Conservation (phyloP, 129 eudicot species). For the Oenanthe sinensis region DNA sequence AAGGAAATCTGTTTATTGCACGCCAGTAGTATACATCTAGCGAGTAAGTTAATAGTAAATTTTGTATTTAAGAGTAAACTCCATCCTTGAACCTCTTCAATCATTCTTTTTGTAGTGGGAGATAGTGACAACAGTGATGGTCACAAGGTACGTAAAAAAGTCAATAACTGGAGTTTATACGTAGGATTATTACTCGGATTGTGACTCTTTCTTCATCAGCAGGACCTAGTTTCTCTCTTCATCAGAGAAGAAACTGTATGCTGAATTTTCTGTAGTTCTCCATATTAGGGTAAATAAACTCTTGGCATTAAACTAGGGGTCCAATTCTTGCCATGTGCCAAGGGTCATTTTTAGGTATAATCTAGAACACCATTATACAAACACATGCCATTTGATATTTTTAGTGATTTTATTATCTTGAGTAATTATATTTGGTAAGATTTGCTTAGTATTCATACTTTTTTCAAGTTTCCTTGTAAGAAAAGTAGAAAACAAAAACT, state of each 20-base stretch:
- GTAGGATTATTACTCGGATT: not conserved
- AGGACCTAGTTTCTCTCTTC: not conserved
- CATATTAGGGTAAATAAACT: not conserved
- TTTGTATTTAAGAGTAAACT: not conserved
- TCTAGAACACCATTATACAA: not conserved
- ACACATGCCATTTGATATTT: not conserved
- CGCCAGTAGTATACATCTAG: not conserved
- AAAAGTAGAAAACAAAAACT: not conserved
- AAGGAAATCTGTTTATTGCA: not conserved
- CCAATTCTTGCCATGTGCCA: not conserved
- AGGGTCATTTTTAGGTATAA: not conserved
- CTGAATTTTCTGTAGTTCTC: not conserved
- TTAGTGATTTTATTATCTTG: not conserved
- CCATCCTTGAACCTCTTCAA: not conserved
- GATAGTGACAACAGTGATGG: not conserved
- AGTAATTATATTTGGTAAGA: not conserved
- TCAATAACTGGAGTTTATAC: not conserved
- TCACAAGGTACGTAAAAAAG: not conserved
- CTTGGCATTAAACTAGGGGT: not conserved
- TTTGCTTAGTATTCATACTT: not conserved
- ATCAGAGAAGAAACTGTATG: not conserved
- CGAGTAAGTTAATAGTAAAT: not conserved
- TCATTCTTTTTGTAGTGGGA: not conserved
- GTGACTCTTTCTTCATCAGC: not conserved
- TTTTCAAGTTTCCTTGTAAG: not conserved